Conservation (phyloP, 2,329 filamentous ascomycete species). For the Colletotrichum endophyticum region DNA sequence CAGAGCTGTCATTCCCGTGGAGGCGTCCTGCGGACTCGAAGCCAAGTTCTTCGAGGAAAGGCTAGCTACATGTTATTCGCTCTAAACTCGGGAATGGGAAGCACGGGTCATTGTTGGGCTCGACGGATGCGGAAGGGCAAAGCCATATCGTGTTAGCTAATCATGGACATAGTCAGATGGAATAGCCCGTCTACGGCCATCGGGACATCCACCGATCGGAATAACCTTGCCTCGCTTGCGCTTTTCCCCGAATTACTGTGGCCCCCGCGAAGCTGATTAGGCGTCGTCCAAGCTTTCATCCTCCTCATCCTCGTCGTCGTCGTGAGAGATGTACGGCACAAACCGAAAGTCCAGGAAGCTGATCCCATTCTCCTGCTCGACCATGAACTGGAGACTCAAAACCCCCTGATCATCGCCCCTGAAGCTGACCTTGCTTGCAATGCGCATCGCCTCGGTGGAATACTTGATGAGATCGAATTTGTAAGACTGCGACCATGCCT, state of each 20-base stretch:
- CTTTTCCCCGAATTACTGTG: background rate
- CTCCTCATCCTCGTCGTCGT: slow-evolving; percentile 51
- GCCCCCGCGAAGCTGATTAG: background rate
- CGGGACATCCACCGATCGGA: background rate
- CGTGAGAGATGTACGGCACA: slow-evolving; percentile 72
- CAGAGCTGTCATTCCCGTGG: slow-evolving; percentile 1
- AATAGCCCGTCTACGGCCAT: background rate
- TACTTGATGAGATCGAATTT: slow-evolving; percentile 87
- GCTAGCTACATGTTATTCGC: background rate
- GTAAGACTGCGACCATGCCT: slow-evolving; percentile 73
- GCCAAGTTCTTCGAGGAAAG: background rate
- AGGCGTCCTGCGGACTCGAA: background rate
- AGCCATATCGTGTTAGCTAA: background rate
- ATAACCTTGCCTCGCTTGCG: background rate
- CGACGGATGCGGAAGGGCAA: slow-evolving; percentile 2
- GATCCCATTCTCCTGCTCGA: slow-evolving; percentile 77
- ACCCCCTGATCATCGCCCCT: slow-evolving; percentile 89
- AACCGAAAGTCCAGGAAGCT: slow-evolving; percentile 86
- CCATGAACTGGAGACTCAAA: slow-evolving; percentile 93
- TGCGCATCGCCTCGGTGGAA: slow-evolving; percentile 89
- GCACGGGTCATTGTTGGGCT: background rate
- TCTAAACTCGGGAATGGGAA: slow-evolving; percentile 4
- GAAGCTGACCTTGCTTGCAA: slow-evolving; percentile 90
- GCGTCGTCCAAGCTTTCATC: background rate
- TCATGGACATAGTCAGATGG: background rate